These are phyloP conservation scores for Macrophomina phaseolina DNA, from an alignment of 2,329 filamentous ascomycete species.

Conservation along the genomic window DNA sequence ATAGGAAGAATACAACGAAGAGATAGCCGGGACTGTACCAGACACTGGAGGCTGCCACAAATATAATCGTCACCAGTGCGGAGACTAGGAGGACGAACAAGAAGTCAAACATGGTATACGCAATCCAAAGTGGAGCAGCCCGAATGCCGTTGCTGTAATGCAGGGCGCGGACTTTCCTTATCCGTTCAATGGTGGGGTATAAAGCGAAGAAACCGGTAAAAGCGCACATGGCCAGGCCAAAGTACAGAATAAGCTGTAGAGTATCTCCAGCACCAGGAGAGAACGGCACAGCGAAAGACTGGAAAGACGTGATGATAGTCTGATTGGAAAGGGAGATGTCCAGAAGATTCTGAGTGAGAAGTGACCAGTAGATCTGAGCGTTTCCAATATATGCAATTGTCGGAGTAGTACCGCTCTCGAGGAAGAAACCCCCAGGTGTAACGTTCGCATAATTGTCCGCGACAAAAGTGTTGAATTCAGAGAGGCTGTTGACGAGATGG, in stretches of 20 bases:
- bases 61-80: slow-evolving; percentile 71
- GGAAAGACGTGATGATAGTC: slow-evolving; percentile 73
- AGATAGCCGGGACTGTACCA: slow-evolving; percentile 85
- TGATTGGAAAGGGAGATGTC: slow-evolving; percentile 74
- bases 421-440: slow-evolving; percentile 79
- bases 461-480: slow-evolving; percentile 73
- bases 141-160: slow-evolving; percentile 93
- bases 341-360: slow-evolving; percentile 90
- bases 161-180: slow-evolving; percentile 78
- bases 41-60: slow-evolving; percentile 65
- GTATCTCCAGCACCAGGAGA: slow-evolving; percentile 71
- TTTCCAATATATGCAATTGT: slow-evolving; percentile 76
- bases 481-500: slow-evolving; percentile 66
- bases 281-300: slow-evolving; percentile 77
- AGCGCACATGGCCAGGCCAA: slow-evolving; percentile 76
- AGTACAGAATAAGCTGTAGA: slow-evolving; percentile 80
- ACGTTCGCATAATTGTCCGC: slow-evolving; percentile 67
- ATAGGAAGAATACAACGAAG: slow-evolving; percentile 80
- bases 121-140: slow-evolving; percentile 81
- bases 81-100: slow-evolving; percentile 71
- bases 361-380: slow-evolving; percentile 64
- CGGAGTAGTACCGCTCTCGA: slow-evolving; percentile 66
- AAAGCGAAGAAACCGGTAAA: slow-evolving; percentile 88
- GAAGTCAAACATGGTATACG: slow-evolving; percentile 83
- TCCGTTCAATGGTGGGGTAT: slow-evolving; percentile 84